Evolutionary conservation across 371 early-diverging fungal genomes (phyloP).

Genomic region (Mucor plumbeus): DNA sequence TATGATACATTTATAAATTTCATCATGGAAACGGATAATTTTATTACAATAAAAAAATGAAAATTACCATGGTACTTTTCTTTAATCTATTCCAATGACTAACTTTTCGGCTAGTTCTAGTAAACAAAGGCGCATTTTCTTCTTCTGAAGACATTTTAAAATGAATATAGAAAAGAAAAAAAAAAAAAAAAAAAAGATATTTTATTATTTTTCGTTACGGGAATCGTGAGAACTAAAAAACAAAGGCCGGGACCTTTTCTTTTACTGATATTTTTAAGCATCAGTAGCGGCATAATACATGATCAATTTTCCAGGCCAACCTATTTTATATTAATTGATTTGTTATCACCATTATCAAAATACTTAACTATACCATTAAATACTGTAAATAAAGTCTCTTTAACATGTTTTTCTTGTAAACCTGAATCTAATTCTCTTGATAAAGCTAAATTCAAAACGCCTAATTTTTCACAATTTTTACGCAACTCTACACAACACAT

Average conservation of each 20-base stretch:
- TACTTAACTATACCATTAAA: slow-evolving; percentile 26
- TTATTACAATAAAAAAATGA: not conserved
- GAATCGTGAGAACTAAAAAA: not conserved
- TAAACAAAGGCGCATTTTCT: slow-evolving; percentile 21
- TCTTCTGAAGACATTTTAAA: slow-evolving; percentile 12
- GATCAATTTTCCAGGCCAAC: slow-evolving; percentile 41
- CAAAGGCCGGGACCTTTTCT: slow-evolving; percentile 1
- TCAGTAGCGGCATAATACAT: slow-evolving; percentile 23
- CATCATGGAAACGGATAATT: not conserved
- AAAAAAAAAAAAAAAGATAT: slow-evolving; percentile 2
- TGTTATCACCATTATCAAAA: not conserved
- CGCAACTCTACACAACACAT: slow-evolving; percentile 34
- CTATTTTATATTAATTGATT: slow-evolving; percentile 14
- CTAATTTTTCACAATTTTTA: slow-evolving; percentile 32
- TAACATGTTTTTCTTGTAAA: slow-evolving; percentile 40
- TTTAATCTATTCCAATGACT: slow-evolving; percentile 38
- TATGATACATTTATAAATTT: not conserved
- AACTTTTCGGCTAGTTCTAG: not conserved
- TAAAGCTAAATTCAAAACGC: slow-evolving; percentile 32
- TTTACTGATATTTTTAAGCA: not conserved
- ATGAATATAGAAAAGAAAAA: not conserved
- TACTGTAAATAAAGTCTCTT: slow-evolving; percentile 34
- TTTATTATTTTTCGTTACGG: not conserved
- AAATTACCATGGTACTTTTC: slow-evolving; percentile 36
- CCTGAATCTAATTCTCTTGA: slow-evolving; percentile 35